Evolutionary conservation across 441 rosid genomes (phyloP), one percentile per base, ranked within the genome.

Genomic region (Eruca vesicaria): DNA sequence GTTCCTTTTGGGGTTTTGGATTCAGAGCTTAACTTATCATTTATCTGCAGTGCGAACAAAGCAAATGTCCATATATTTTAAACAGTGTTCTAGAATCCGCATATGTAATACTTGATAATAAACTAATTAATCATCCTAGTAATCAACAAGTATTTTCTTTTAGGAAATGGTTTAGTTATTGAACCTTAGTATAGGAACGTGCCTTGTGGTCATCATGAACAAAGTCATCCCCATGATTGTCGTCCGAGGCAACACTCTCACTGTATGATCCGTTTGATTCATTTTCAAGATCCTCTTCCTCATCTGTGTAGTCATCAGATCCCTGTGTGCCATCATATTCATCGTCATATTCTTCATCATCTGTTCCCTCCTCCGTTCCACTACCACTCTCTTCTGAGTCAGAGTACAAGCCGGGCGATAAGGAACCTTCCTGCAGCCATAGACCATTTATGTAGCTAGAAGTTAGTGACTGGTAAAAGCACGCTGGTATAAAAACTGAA

Each of bases 261-360:
- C 79, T 82, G 72, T 81, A 69, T 55, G 86, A 82, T 85, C 82
- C 84, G 77, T 76, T 79, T 60, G 89, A 84, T 68, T 78, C 84
- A 83, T 77, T 75, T 55, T 84, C 87, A 69, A 73, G 56, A 71
- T 89, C 91, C 66, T 70, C 92, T 66, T 91, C 92, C 12, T 75
- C 82, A 64, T 79, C 79, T 2, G 75, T 71, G 85, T 60, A 80
- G 68, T 33, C 84, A 36, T 76, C 83, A 69, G 84, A 86, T 69
- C 84, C 89, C 4, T 76, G 52, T 21, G 88, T 79, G 79, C 81
- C 90, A 57, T 91, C 98, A 61, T 88, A 90, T 48, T 87, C 97
- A 55, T 88, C 97, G 73, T 90, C 86, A 74, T 86, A 92, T 59
- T 85, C 97, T 75, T 89, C 96, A 74, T 93, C 98, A 81, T 96